A percentile compares a stretch with the other conserved stretches of the same genome.
phyloP scores from a whole-genome alignment of 2,329 filamentous ascomycete genomes.

The Celoporthe dispersa region DNA sequence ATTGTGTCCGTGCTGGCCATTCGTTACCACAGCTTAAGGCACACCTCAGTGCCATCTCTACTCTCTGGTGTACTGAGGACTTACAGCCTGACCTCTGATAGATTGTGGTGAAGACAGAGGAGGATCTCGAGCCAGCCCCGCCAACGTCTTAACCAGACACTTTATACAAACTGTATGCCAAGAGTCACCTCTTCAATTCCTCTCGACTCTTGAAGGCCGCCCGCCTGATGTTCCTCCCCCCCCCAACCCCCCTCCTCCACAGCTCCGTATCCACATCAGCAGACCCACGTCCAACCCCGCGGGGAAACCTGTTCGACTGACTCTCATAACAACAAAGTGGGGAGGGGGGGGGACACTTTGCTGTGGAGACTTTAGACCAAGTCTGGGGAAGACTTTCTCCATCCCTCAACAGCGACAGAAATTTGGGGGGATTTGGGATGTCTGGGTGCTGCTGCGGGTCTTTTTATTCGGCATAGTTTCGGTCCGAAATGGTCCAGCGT shows the following conservation, averaged over 20 bases:
- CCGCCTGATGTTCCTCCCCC: background rate
- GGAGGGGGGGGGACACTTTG: background rate
- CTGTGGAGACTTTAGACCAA: background rate
- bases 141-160: too few relatives aligned
- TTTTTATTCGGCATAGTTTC: constrained; percentile 27
- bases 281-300: constrained; percentile 8
- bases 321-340: background rate
- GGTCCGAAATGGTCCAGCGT: constrained; percentile 26
- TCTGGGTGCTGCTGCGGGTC: background rate
- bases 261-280: background rate
- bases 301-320: constrained; percentile 9
- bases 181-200: background rate
- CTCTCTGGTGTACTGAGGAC: background rate
- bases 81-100: background rate
- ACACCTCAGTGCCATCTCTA: background rate
- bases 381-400: background rate
- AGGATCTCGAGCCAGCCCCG: background rate
- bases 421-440: background rate
- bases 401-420: background rate
- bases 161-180: background rate
- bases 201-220: background rate
- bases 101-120: background rate
- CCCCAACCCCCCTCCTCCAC: background rate
- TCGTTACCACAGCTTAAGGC: background rate
- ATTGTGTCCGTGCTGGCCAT: background rate